A percentile compares a stretch with the other conserved stretches of the same genome.
Evolutionary conservation across 257 asterid genomes (phyloP).

Genomic region (Agastache rugosa): DNA sequence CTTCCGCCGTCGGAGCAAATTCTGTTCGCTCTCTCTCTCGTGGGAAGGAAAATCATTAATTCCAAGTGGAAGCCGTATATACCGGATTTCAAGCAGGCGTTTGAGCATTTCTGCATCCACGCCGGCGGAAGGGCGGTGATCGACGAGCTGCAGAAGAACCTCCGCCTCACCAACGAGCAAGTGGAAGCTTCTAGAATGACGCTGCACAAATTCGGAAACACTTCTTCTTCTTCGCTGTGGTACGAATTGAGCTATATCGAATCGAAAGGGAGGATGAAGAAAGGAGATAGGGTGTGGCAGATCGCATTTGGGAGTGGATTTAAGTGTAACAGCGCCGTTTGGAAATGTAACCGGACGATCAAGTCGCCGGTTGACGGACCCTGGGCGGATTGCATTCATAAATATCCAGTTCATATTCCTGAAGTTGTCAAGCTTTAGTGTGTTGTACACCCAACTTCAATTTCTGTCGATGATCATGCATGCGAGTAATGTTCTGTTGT

Average conservation of each 20-base stretch:
- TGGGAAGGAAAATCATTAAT: slow-evolving; percentile 47
- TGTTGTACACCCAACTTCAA: no score
- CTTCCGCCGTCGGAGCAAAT: slow-evolving; percentile 66
- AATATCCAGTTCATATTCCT: background rate
- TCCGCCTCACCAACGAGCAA: slow-evolving; percentile 53
- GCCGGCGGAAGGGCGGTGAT: slow-evolving; percentile 80
- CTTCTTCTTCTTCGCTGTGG: background rate
- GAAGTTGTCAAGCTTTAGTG: background rate
- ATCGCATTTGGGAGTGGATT: slow-evolving; percentile 15
- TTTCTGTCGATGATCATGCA: no score
- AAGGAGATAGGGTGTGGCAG: slow-evolving; percentile 17
- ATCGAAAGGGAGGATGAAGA: slow-evolving; percentile 10
- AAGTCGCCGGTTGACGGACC: background rate
- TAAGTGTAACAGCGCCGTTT: slow-evolving; percentile 12
- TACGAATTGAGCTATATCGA: background rate
- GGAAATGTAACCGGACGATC: slow-evolving; percentile 18
- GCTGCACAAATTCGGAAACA: slow-evolving; percentile 57
- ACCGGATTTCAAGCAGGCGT: slow-evolving; percentile 66
- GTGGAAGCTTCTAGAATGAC: slow-evolving; percentile 77
- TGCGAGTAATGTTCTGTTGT: no score
- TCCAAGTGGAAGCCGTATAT: slow-evolving; percentile 48
- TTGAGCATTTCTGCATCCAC: slow-evolving; percentile 74
- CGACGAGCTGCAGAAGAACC: slow-evolving; percentile 66
- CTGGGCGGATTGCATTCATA: background rate
- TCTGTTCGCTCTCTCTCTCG: slow-evolving; percentile 43